These are phyloP conservation scores for Ceratocystis variospora DNA, from an alignment of 2,329 filamentous ascomycete species.

Conservation along the genomic window DNA sequence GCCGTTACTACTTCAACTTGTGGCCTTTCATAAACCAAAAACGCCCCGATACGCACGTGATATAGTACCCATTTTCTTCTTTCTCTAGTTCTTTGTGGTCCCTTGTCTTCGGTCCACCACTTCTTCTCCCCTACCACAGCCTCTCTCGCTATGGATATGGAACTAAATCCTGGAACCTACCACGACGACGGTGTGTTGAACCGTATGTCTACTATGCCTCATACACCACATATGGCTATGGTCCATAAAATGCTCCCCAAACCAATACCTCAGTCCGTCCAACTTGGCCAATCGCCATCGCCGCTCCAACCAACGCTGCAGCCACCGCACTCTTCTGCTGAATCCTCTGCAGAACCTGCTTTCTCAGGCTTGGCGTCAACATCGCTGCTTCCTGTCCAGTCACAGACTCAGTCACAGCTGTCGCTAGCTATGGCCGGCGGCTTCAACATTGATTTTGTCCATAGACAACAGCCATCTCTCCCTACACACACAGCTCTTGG, in stretches of 20 bases:
- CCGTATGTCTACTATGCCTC: neutral
- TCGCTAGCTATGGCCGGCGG: neutral
- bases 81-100: neutral
- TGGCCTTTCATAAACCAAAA: neutral
- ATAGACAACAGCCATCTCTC: neutral
- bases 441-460: slow-evolving; percentile 14
- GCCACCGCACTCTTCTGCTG: neutral
- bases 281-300: neutral
- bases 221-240: neutral
- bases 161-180: neutral
- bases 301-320: neutral
- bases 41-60: neutral
- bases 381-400: neutral
- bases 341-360: neutral
- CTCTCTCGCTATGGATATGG: neutral
- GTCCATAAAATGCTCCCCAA: neutral
- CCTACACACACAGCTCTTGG: neutral
- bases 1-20: slow-evolving; percentile 3
- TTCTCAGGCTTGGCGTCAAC: neutral
- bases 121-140: neutral
- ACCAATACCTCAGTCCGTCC: neutral
- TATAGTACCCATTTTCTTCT: neutral
- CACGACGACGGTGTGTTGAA: neutral
- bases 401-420: neutral
- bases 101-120: neutral